phyloP scores from a whole-genome alignment of 1,284 basidiomycete species.

The Rhodotorula sp. region DNA sequence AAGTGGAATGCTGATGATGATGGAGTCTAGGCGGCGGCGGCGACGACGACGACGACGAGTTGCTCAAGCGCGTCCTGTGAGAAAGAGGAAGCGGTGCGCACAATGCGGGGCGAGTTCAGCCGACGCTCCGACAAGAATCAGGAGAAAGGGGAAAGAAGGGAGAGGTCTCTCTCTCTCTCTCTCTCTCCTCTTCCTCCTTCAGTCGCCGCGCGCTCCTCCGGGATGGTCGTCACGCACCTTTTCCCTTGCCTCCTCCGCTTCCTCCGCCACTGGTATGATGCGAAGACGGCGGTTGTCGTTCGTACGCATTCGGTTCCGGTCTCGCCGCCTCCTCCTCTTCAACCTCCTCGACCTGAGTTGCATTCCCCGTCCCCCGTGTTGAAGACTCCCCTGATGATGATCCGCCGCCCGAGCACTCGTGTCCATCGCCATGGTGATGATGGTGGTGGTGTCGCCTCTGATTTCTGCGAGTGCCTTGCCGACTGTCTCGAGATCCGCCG shows the following conservation, averaged over 20 bases:
- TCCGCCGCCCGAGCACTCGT: not conserved
- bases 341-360: not conserved
- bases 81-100: not conserved
- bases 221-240: not conserved
- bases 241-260: not conserved
- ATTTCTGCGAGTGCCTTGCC: not conserved
- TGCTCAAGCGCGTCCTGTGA: not conserved
- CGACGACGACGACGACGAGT: not conserved
- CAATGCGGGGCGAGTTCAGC: not conserved
- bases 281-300: not conserved
- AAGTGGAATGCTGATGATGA: not conserved
- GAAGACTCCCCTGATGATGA: not conserved
- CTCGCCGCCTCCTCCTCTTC: not conserved
- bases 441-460: constrained; percentile 3
- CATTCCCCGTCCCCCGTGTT: not conserved
- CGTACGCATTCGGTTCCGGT: constrained; percentile 6
- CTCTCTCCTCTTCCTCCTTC: too few species aligned
- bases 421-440: constrained; percentile 10
- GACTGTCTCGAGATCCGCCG: constrained; percentile 29
- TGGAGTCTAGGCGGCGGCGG: not conserved
- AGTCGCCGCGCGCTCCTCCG: not conserved
- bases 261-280: not conserved
- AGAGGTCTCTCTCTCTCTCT: not conserved
- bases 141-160: not conserved
- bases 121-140: not conserved